Percentiles rank a stretch among this genome's conserved stretches.
phyloP scores from a whole-genome alignment of 2,329 filamentous ascomycete species.

The Macroventuria anomochaeta region DNA sequence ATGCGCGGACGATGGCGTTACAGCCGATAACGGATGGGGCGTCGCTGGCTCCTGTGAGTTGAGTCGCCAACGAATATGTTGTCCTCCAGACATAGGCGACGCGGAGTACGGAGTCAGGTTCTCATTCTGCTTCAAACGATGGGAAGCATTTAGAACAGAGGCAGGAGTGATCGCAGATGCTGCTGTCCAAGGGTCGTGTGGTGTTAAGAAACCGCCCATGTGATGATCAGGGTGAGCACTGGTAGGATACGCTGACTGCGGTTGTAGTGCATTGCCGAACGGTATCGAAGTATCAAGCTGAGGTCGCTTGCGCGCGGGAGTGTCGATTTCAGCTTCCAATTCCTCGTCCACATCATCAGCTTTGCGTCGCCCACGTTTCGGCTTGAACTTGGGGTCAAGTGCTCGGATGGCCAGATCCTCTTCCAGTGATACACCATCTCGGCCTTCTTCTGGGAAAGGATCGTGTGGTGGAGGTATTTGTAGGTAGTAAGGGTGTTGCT shows the following conservation, averaged over 20 bases:
- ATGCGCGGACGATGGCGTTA: slow-evolving; percentile 67
- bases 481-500: slow-evolving; percentile 79
- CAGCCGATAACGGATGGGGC: slow-evolving; percentile 78
- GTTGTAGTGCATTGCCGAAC: slow-evolving; percentile 46
- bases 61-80: slow-evolving; percentile 57
- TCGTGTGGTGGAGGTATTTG: slow-evolving; percentile 72
- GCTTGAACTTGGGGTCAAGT: slow-evolving; percentile 75
- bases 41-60: slow-evolving; percentile 66
- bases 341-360: slow-evolving; percentile 64
- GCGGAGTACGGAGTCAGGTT: slow-evolving; percentile 51
- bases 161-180: slow-evolving; percentile 49
- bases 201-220: slow-evolving; percentile 53
- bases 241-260: slow-evolving; percentile 58
- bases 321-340: slow-evolving; percentile 56
- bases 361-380: slow-evolving; percentile 67
- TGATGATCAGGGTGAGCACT: slow-evolving; percentile 64
- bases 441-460: slow-evolving; percentile 67
- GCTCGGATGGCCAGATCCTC: slow-evolving; percentile 89
- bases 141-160: slow-evolving; percentile 46
- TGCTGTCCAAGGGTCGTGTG: slow-evolving; percentile 56
- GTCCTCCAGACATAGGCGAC: slow-evolving; percentile 50
- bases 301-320: slow-evolving; percentile 62
- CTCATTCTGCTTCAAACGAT: slow-evolving; percentile 42
- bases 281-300: slow-evolving; percentile 63
- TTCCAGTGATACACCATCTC: slow-evolving; percentile 83